These are phyloP conservation scores for Daldinia childiae DNA, from an alignment of 495 filamentous ascomycete genomes.

Conservation along the genomic window DNA sequence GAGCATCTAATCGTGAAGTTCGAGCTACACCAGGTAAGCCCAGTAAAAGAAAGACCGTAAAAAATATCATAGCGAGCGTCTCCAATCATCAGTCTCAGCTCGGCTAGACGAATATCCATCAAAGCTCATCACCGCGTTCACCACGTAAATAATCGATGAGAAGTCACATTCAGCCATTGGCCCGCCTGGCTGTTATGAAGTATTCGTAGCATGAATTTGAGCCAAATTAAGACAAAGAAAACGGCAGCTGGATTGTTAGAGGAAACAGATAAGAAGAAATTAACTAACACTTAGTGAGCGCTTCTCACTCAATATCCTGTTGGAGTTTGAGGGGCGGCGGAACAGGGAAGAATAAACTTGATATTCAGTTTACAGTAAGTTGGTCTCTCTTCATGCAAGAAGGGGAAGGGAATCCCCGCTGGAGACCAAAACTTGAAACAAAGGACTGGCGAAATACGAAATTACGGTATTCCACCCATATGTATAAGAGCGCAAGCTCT, in stretches of 20 bases:
- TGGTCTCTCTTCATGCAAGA: constrained; percentile 18
- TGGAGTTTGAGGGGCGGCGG: constrained; percentile 14
- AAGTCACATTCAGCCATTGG: constrained; percentile 30
- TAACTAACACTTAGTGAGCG: constrained; percentile 28
- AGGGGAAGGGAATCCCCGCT: constrained; percentile 23
- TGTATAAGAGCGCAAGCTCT: constrained; percentile 35
- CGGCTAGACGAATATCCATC: constrained; percentile 27
- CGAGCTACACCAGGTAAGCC: constrained; percentile 41
- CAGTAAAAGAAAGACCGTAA: constrained; percentile 23
- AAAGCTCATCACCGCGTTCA: constrained; percentile 19
- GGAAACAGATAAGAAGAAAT: constrained; percentile 7
- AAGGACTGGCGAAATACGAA: constrained; percentile 38
- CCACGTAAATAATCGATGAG: constrained; percentile 21
- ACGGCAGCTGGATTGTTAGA: background rate
- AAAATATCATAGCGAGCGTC: constrained; percentile 32
- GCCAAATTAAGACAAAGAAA: constrained; percentile 14
- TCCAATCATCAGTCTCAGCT: constrained; percentile 26
- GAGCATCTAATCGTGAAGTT: constrained; percentile 26
- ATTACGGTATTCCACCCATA: constrained; percentile 38
- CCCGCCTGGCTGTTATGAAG: constrained; percentile 31
- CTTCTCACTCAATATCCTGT: constrained; percentile 23
- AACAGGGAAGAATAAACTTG: constrained; percentile 36
- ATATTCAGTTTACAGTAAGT: constrained; percentile 28
- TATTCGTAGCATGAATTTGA: constrained; percentile 16
- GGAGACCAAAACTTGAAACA: constrained; percentile 36